A percentile compares a stretch with the other conserved stretches of the same genome.
These are phyloP conservation scores for Sarcomyxa edulis DNA, from an alignment of 768 basidiomycete genomes.

Conservation along the genomic window DNA sequence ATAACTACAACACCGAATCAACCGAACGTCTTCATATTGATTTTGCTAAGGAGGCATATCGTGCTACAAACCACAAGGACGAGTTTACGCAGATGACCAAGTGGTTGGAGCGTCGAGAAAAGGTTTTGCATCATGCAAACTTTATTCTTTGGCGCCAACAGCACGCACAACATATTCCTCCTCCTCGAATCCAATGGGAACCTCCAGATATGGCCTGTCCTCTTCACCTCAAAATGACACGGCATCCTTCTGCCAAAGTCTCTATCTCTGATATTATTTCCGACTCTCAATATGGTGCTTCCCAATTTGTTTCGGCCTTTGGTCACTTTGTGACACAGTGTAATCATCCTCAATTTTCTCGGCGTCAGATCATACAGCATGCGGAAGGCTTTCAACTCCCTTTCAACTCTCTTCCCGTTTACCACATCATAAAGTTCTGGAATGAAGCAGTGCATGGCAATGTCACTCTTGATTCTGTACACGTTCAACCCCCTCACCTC, in stretches of 20 bases:
- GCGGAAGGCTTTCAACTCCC: slow-evolving; percentile 10
- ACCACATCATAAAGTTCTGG: slow-evolving; percentile 25
- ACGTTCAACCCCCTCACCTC: slow-evolving; percentile 14
- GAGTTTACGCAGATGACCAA: slow-evolving; percentile 31
- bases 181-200: not conserved
- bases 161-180: not conserved
- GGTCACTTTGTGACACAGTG: slow-evolving; percentile 12
- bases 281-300: slow-evolving; percentile 17
- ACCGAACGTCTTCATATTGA: slow-evolving; percentile 6
- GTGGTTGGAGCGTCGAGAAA: slow-evolving; percentile 29
- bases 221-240: slow-evolving; percentile 14
- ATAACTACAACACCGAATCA: slow-evolving; percentile 9
- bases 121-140: slow-evolving; percentile 13
- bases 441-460: slow-evolving; percentile 6
- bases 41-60: slow-evolving; percentile 24
- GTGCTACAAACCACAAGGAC: slow-evolving; percentile 18
- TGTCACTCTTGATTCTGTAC: slow-evolving; percentile 20
- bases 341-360: no score
- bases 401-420: slow-evolving; percentile 22
- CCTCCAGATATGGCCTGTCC: slow-evolving; percentile 8
- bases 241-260: slow-evolving; percentile 15
- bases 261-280: slow-evolving; percentile 13
- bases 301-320: slow-evolving; percentile 17
- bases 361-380: no score
- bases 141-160: slow-evolving; percentile 7